Conservation (phyloP, 768 basidiomycete genomes). For the Boletus tomentosulus region DNA sequence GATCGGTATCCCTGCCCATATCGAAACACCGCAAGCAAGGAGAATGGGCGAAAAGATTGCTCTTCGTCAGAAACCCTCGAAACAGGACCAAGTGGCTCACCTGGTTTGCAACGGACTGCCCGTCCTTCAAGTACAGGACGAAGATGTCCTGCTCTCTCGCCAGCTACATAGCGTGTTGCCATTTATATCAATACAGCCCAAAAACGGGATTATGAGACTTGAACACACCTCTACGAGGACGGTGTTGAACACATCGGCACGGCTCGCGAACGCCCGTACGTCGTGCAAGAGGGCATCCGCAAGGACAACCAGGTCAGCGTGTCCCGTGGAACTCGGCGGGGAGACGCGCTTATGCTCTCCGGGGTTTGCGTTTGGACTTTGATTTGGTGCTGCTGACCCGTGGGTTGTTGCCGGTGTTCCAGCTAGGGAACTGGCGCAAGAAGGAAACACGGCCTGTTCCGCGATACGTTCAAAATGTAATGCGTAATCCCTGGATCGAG, state of each 20-base stretch:
- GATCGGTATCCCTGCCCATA: slow-evolving; percentile 7
- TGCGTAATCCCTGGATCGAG: slow-evolving; percentile 3
- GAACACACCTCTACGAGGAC: slow-evolving; percentile 14
- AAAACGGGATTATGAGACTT: not conserved
- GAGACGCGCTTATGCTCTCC: not conserved
- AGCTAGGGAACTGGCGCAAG: not conserved
- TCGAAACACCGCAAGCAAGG: not conserved
- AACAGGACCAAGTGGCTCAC: not conserved
- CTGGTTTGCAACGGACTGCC: slow-evolving; percentile 10
- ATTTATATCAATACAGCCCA: not conserved
- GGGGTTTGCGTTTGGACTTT: not conserved
- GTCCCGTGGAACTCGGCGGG: not conserved
- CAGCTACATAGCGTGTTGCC: slow-evolving; percentile 2
- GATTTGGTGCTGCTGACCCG: not conserved
- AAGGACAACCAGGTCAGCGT: not conserved
- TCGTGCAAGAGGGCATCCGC: slow-evolving; percentile 7
- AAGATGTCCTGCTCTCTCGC: slow-evolving; percentile 16
- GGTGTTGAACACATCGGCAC: slow-evolving; percentile 6
- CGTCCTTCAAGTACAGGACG: slow-evolving; percentile 19
- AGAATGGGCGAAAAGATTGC: not conserved
- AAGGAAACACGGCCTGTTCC: slow-evolving; percentile 4
- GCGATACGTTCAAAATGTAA: slow-evolving; percentile 1
- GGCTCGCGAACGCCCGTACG: slow-evolving; percentile 6
- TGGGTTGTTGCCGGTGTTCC: not conserved
- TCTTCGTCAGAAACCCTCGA: not conserved